Conservation (phyloP, 306 rosid species). For the Trifolium pratense region DNA sequence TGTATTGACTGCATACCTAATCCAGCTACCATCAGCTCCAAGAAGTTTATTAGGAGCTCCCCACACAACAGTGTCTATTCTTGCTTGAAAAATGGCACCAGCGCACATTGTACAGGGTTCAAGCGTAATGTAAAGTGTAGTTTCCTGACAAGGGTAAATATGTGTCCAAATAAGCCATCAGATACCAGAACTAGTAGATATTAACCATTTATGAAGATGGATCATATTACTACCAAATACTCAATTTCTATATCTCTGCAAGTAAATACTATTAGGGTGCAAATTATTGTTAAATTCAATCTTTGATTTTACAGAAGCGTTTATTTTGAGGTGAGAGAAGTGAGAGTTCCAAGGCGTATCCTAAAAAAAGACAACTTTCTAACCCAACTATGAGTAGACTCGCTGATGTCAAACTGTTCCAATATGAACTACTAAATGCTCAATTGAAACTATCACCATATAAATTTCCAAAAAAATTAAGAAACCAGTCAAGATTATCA, state of each 20-base stretch:
- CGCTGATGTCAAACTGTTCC: background rate
- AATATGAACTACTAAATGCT: background rate
- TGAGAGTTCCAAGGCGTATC: background rate
- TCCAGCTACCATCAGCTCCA: slow-evolving; percentile 99
- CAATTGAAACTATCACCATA: background rate
- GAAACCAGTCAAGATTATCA: slow-evolving; percentile 3
- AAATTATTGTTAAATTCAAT: slow-evolving; percentile 8
- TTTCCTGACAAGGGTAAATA: slow-evolving; percentile 54
- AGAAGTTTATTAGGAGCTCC: slow-evolving; percentile 99
- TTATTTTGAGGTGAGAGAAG: slow-evolving; percentile 6
- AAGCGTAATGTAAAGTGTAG: slow-evolving; percentile 88
- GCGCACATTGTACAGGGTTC: slow-evolving; percentile 99
- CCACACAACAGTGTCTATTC: slow-evolving; percentile 85
- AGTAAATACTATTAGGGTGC: slow-evolving; percentile 17
- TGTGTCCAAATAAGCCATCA: slow-evolving; percentile 41
- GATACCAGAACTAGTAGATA: slow-evolving; percentile 23
- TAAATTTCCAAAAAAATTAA: background rate
- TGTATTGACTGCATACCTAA: slow-evolving; percentile 61
- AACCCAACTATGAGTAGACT: background rate
- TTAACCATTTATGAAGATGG: slow-evolving; percentile 29
- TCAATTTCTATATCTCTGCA: slow-evolving; percentile 18
- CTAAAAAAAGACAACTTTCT: slow-evolving; percentile 15
- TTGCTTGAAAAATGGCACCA: slow-evolving; percentile 95
- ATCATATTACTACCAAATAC: background rate
- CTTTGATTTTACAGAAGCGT: slow-evolving; percentile 4